Evolutionary conservation across 176 grass and related monocot species (phyloP).

Genomic region (Oryza punctata): DNA sequence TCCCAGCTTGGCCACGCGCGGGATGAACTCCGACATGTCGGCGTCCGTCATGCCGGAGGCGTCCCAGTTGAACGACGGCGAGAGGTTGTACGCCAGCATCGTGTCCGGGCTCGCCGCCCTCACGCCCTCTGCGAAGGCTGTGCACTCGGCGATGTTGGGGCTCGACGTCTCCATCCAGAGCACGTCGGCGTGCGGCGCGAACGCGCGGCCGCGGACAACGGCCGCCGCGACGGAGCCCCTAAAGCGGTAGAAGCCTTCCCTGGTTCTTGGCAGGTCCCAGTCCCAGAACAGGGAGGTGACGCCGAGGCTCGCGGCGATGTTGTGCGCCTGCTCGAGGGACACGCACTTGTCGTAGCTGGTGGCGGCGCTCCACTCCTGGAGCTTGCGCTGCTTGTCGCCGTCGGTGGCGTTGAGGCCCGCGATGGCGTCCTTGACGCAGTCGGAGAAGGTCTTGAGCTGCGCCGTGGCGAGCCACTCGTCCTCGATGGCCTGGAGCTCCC

Average conservation of each 20-base stretch:
- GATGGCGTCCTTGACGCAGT: constrained; percentile 65
- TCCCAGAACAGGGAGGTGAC: constrained; percentile 72
- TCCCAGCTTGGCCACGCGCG: constrained; percentile 60
- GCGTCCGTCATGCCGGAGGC: constrained; percentile 85
- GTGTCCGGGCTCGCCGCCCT: constrained; percentile 48
- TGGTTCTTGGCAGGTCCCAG: constrained; percentile 83
- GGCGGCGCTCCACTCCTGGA: constrained; percentile 59
- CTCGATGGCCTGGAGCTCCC: constrained; percentile 74
- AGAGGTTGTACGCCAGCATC: constrained; percentile 97
- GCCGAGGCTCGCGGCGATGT: constrained; percentile 65
- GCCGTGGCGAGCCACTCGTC: constrained; percentile 67
- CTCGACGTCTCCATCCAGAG: constrained; percentile 98
- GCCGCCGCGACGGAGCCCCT: constrained; percentile 72
- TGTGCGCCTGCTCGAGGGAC: constrained; percentile 61
- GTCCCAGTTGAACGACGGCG: constrained; percentile 99
- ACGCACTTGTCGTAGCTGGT: constrained; percentile 59
- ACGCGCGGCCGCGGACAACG: constrained; percentile 69
- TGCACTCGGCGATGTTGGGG: constrained; percentile 79
- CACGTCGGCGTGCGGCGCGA: constrained; percentile 75
- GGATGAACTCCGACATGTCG: constrained; percentile 79
- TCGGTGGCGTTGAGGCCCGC: constrained; percentile 25
- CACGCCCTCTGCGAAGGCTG: constrained; percentile 66
- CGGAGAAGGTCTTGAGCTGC: constrained; percentile 75
- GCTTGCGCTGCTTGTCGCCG: constrained; percentile 58
- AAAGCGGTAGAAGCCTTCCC: constrained; percentile 96